A percentile compares a stretch with the other conserved stretches of the same genome.
Conservation (phyloP, 495 filamentous ascomycete genomes). For the Aspergillus campestris region DNA sequence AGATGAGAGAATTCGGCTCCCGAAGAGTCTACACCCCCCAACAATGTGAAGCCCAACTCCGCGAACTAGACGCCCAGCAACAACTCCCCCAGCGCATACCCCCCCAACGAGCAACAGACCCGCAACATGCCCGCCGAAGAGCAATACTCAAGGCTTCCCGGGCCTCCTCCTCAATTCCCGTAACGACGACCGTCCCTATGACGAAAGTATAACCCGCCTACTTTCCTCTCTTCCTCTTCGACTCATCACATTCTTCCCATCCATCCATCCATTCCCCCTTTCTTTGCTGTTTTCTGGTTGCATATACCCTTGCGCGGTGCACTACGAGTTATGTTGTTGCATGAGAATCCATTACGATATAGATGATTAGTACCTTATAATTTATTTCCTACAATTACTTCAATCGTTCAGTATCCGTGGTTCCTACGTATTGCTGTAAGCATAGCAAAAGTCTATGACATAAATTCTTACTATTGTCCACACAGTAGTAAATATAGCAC, state of each 20-base stretch:
- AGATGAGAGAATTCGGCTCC: conserved; percentile 35
- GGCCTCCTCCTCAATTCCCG: not conserved
- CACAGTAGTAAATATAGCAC: too few species aligned
- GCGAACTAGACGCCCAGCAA: conserved; percentile 17
- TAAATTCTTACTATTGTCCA: too few species aligned
- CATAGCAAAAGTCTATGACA: too few species aligned
- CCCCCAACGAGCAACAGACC: conserved; percentile 22
- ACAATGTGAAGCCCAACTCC: conserved; percentile 31
- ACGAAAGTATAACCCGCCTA: not conserved
- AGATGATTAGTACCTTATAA: too few species aligned
- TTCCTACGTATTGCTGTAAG: too few species aligned
- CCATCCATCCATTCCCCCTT: too few species aligned
- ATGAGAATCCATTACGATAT: too few species aligned
- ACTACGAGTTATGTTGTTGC: too few species aligned
- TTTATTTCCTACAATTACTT: too few species aligned
- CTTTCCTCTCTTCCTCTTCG: not conserved
- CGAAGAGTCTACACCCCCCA: conserved; percentile 24
- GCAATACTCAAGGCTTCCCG: conserved; percentile 1
- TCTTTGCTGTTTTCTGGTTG: too few species aligned
- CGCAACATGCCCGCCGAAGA: conserved; percentile 13
- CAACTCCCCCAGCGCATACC: conserved; percentile 11
- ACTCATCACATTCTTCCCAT: not conserved
- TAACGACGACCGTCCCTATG: not conserved
- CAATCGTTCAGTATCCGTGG: too few species aligned
- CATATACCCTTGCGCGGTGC: too few species aligned